Percentiles rank a stretch among this genome's conserved stretches.
These are phyloP conservation scores for Malus domestica DNA, from an alignment of 306 rosid genomes.

Conservation along the genomic window ASM211411v1 NC_041797.1:32504501-32505000, in stretches of 20 bases:
- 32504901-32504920: too few relatives aligned
- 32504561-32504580: conserved; percentile 16
- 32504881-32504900: too few relatives aligned
- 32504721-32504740: neutral
- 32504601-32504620: neutral
- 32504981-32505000: too few relatives aligned
- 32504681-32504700: neutral
- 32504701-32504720: neutral
- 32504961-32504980: fast-evolving
- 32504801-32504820: too few relatives aligned
- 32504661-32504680: neutral
- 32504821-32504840: too few relatives aligned
- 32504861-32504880: too few relatives aligned
- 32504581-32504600: neutral
- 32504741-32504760: neutral
- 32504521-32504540: conserved; percentile 45
- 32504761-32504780: too few relatives aligned
- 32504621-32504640: neutral
- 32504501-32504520: conserved; percentile 47
- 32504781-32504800: too few relatives aligned
- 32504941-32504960: too few relatives aligned
- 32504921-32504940: too few relatives aligned
- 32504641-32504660: neutral
- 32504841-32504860: too few relatives aligned
- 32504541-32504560: conserved; percentile 34